Conservation (phyloP, 2,329 filamentous ascomycete species). For the Capronia americana region DNA sequence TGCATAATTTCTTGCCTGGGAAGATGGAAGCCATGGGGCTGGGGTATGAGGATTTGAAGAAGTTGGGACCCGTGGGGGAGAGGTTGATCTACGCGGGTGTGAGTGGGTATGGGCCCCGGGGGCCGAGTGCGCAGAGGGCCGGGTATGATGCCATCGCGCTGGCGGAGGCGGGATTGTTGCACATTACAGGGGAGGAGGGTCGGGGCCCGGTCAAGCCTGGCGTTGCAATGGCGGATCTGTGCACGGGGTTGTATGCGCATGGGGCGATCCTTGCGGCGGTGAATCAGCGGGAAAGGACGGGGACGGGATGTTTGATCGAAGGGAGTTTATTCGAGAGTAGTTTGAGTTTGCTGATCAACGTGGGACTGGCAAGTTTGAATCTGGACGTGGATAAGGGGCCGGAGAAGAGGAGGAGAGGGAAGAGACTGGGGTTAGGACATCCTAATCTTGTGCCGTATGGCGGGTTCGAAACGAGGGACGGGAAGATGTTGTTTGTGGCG, state of each 20-base stretch:
- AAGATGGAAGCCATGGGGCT: slow-evolving; percentile 55
- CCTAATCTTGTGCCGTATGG: slow-evolving; percentile 38
- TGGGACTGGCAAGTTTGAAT: slow-evolving; percentile 37
- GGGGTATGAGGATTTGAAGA: slow-evolving; percentile 48
- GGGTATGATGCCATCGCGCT: slow-evolving; percentile 39
- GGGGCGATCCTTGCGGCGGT: slow-evolving; percentile 38
- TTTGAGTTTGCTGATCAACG: slow-evolving; percentile 38
- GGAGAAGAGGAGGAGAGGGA: slow-evolving; percentile 32
- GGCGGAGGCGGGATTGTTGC: slow-evolving; percentile 37
- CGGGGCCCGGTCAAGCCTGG: slow-evolving; percentile 35
- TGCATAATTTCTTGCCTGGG: slow-evolving; percentile 46
- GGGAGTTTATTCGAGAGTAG: slow-evolving; percentile 41
- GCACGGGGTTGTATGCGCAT: slow-evolving; percentile 37
- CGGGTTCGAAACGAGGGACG: slow-evolving; percentile 34
- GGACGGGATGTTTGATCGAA: slow-evolving; percentile 34
- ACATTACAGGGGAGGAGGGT: slow-evolving; percentile 35
- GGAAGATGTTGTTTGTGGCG: slow-evolving; percentile 36
- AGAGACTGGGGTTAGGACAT: slow-evolving; percentile 35
- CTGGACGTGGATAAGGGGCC: slow-evolving; percentile 32
- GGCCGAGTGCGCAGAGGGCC: slow-evolving; percentile 45
- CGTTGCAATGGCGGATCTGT: slow-evolving; percentile 37
- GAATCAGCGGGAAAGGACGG: slow-evolving; percentile 32
- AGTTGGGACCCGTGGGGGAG: slow-evolving; percentile 26
- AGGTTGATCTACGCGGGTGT: slow-evolving; percentile 61
- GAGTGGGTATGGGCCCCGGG: slow-evolving; percentile 59